These are phyloP conservation scores for Nemania sp. DNA, from an alignment of 2,329 filamentous ascomycete genomes.

Conservation along the genomic window DNA sequence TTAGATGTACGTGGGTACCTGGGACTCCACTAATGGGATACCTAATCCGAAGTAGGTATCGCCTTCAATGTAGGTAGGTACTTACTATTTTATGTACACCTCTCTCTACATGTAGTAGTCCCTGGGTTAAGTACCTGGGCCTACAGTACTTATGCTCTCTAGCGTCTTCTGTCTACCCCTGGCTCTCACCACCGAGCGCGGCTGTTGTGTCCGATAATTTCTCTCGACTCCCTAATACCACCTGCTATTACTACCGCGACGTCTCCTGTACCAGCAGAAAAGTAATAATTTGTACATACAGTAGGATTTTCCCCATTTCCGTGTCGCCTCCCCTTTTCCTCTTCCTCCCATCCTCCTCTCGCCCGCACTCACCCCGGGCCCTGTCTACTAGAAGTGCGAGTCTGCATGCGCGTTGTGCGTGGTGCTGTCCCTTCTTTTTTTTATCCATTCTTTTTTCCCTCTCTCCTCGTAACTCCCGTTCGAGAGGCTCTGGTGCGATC, in stretches of 20 bases:
- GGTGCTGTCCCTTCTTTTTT: conserved; percentile 39
- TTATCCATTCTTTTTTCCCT: conserved; percentile 28
- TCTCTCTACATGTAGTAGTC: no score
- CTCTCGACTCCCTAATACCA: conserved; percentile 40
- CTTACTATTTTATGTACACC: conserved; percentile 17
- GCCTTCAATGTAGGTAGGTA: no score
- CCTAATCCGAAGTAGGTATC: no score
- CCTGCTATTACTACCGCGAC: conserved; percentile 31
- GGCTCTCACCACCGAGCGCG: conserved; percentile 29
- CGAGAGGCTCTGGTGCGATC: conserved; percentile 30
- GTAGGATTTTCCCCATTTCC: conserved; percentile 36
- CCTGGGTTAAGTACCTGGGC: no score
- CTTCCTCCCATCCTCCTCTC: conserved; percentile 28
- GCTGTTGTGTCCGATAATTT: conserved; percentile 40
- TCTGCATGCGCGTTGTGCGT: conserved; percentile 35
- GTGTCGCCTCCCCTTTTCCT: conserved; percentile 36
- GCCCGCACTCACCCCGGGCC: conserved; percentile 31
- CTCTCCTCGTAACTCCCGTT: conserved; percentile 20
- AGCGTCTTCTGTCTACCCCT: conserved; percentile 24
- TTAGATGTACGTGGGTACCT: no score
- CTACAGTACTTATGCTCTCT: background rate
- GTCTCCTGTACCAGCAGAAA: conserved; percentile 27
- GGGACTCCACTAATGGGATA: no score
- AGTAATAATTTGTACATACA: conserved; percentile 26
- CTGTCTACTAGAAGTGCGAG: conserved; percentile 23